Evolutionary conservation across 2,329 filamentous ascomycete genomes (phyloP).

Genomic region (Fusarium begoniae): DNA sequence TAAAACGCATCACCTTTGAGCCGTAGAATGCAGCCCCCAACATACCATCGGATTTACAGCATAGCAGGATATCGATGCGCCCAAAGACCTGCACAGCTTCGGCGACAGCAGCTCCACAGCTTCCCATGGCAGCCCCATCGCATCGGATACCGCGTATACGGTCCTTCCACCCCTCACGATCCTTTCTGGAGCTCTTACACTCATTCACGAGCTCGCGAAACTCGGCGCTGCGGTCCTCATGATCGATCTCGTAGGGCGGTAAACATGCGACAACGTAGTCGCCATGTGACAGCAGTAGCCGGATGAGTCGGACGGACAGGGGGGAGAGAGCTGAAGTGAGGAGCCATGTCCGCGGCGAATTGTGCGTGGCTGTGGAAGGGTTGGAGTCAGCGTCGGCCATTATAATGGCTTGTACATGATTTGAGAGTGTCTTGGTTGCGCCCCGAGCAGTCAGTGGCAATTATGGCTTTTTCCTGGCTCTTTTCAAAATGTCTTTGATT

Average conservation of each 20-base stretch:
- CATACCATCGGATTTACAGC: constrained; percentile 85
- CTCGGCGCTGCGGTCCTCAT: constrained; percentile 78
- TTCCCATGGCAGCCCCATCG: constrained; percentile 69
- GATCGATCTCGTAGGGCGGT: constrained; percentile 79
- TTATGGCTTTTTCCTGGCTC: constrained; percentile 10
- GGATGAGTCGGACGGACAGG: constrained; percentile 82
- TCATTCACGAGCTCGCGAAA: constrained; percentile 82
- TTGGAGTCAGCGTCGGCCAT: constrained; percentile 48
- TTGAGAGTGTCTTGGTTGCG: constrained; percentile 15
- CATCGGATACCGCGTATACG: constrained; percentile 74
- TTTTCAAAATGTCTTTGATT: constrained; percentile 23
- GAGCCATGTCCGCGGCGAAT: constrained; percentile 89
- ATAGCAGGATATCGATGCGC: constrained; percentile 87
- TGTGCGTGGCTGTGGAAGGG: constrained; percentile 65
- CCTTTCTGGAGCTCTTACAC: constrained; percentile 69
- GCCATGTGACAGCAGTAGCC: constrained; percentile 85
- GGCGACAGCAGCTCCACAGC: constrained; percentile 87
- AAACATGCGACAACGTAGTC: constrained; percentile 90
- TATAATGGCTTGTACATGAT: constrained; percentile 39
- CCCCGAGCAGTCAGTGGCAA: constrained; percentile 1
- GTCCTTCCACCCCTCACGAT: constrained; percentile 81
- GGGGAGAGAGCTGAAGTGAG: constrained; percentile 88
- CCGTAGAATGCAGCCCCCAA: background rate
- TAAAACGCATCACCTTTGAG: background rate
- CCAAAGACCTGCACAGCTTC: constrained; percentile 87